Conservation (phyloP, 1,284 basidiomycete genomes). For the Entoloma clypeatum region DNA sequence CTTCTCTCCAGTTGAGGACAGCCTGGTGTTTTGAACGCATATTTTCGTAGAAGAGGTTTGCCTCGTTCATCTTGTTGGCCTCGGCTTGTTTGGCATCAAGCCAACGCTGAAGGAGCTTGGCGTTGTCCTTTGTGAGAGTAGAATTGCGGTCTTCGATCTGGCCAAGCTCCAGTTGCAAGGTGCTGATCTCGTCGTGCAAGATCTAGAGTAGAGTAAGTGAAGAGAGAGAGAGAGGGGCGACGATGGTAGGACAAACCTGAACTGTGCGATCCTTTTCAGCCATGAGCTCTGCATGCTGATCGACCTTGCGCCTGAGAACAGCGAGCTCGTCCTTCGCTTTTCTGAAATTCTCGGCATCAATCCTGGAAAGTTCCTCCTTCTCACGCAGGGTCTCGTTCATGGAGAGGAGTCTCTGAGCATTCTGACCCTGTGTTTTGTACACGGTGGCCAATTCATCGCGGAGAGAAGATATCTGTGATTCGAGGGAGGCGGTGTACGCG, state of each 20-base stretch:
- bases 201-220: slow-evolving; percentile 47
- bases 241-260: slow-evolving; percentile 51
- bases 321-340: slow-evolving; percentile 71
- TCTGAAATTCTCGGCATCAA: slow-evolving; percentile 74
- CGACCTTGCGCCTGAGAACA: slow-evolving; percentile 69
- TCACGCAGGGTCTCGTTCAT: slow-evolving; percentile 95
- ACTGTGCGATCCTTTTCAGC: slow-evolving; percentile 85
- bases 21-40: slow-evolving; percentile 68
- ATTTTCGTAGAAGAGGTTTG: slow-evolving; percentile 79
- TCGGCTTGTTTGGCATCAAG: slow-evolving; percentile 91
- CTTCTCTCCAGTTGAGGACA: slow-evolving; percentile 37
- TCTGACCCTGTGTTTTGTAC: slow-evolving; percentile 96
- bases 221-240: slow-evolving; percentile 3
- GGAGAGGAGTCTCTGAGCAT: slow-evolving; percentile 85
- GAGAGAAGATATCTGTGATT: slow-evolving; percentile 87
- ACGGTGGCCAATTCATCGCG: slow-evolving; percentile 89
- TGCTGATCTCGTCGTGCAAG: slow-evolving; percentile 91
- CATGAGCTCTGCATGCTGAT: slow-evolving; percentile 83
- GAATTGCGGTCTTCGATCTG: slow-evolving; percentile 87
- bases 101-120: slow-evolving; percentile 92
- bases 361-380: slow-evolving; percentile 78
- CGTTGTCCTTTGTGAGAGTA: slow-evolving; percentile 87
- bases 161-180: slow-evolving; percentile 84
- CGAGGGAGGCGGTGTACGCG: slow-evolving; percentile 87
- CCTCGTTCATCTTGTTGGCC: slow-evolving; percentile 94